Conservation (phyloP, 2,329 filamentous ascomycete genomes). For the Periconia sp. region DNA sequence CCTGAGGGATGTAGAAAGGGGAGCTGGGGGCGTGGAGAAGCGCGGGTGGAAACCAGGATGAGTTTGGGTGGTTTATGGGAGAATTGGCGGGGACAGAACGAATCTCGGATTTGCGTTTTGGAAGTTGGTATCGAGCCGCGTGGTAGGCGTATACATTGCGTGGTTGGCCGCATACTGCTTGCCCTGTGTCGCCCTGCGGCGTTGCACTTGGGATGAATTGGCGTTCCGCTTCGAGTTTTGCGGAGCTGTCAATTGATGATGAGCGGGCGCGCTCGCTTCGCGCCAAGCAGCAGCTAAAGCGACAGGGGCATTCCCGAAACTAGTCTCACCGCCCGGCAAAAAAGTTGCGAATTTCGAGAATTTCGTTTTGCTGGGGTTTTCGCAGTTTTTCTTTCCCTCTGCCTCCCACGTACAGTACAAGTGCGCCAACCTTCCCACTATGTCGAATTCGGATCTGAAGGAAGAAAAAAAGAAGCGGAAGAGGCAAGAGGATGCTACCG, state of each 20-base stretch:
- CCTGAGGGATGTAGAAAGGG: conserved; percentile 65
- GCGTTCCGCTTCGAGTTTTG: conserved; percentile 3
- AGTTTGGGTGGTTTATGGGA: conserved; percentile 59
- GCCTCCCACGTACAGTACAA: conserved; percentile 11
- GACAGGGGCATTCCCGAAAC: neutral
- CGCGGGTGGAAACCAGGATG: conserved; percentile 47
- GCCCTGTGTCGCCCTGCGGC: conserved; percentile 3
- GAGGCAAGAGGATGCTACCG: conserved; percentile 28
- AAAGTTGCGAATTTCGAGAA: conserved; percentile 13
- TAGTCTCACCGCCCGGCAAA: conserved; percentile 15
- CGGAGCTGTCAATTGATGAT: neutral
- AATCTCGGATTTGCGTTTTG: conserved; percentile 14
- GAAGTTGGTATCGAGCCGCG: conserved; percentile 21
- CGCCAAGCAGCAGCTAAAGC: neutral
- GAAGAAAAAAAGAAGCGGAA: conserved; percentile 40
- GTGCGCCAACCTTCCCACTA: conserved; percentile 10
- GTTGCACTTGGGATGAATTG: conserved; percentile 10
- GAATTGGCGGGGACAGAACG: conserved; percentile 53
- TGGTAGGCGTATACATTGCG: conserved; percentile 30
- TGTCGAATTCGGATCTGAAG: conserved; percentile 27
- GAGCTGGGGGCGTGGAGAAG: conserved; percentile 60
- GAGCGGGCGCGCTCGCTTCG: neutral
- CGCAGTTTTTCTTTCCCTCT: conserved; percentile 1
- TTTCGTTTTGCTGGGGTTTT: conserved; percentile 6
- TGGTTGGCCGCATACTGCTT: conserved; percentile 32